These are phyloP conservation scores for Torulaspora indica DNA, from an alignment of 805 yeast genomes.

Conservation along the genomic window DNA sequence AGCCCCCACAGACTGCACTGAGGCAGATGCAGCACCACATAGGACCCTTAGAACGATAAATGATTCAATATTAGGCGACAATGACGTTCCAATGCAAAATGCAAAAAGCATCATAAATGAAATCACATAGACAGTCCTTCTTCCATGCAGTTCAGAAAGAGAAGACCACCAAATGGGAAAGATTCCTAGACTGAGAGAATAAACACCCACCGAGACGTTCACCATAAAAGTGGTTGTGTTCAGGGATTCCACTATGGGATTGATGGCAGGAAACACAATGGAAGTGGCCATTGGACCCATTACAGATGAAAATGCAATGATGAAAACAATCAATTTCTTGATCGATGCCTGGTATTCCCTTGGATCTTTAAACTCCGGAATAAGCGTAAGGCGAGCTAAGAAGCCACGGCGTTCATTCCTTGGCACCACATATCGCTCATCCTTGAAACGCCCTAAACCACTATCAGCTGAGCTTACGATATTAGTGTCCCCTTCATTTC, in stretches of 20 bases:
- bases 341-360: slow-evolving; percentile 49
- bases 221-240: slow-evolving; percentile 56
- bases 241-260: slow-evolving; percentile 50
- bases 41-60: slow-evolving; percentile 66
- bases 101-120: slow-evolving; percentile 60
- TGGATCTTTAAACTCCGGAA: slow-evolving; percentile 72
- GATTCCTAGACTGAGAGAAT: slow-evolving; percentile 65
- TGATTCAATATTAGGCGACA: slow-evolving; percentile 54
- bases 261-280: slow-evolving; percentile 73
- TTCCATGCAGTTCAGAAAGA: slow-evolving; percentile 67
- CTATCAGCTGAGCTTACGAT: neutral
- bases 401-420: slow-evolving; percentile 53
- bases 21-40: slow-evolving; percentile 76
- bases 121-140: slow-evolving; percentile 65
- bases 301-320: slow-evolving; percentile 69
- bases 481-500: neutral
- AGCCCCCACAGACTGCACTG: slow-evolving; percentile 86
- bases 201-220: slow-evolving; percentile 76
- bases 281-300: slow-evolving; percentile 90
- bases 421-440: slow-evolving; percentile 21
- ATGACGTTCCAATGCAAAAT: slow-evolving; percentile 68
- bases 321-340: slow-evolving; percentile 53
- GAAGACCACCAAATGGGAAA: slow-evolving; percentile 90
- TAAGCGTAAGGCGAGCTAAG: slow-evolving; percentile 44
- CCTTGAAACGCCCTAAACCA: slow-evolving; percentile 10